phyloP scores from a whole-genome alignment of 768 basidiomycete genomes.

The Mycena floridula region DNA sequence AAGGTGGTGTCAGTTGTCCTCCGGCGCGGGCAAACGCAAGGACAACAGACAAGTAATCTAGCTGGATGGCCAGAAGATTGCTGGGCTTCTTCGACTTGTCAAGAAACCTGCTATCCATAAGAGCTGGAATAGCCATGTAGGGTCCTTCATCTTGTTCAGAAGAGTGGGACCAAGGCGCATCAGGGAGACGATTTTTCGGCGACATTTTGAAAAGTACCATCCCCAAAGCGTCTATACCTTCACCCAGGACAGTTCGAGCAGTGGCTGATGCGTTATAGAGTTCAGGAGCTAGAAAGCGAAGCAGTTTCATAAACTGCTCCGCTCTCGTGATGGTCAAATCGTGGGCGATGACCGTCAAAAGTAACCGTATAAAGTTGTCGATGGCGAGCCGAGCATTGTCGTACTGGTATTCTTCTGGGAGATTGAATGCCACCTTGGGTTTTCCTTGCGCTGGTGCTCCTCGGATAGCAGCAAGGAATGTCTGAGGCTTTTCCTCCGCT shows the following conservation, averaged over 20 bases:
- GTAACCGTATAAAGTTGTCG: constrained; percentile 63
- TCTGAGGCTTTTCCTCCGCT: constrained; percentile 70
- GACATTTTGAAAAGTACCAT: constrained; percentile 41
- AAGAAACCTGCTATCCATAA: constrained; percentile 27
- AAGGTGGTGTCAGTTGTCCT: constrained; percentile 35
- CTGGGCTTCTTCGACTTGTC: constrained; percentile 44
- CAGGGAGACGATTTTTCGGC: constrained; percentile 38
- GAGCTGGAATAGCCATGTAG: neutral
- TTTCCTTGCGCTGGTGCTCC: constrained; percentile 35
- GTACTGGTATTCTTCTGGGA: constrained; percentile 51
- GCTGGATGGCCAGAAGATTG: constrained; percentile 50
- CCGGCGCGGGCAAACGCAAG: constrained; percentile 44
- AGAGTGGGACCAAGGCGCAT: constrained; percentile 21
- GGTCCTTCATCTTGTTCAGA: constrained; percentile 19
- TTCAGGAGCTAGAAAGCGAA: constrained; percentile 49
- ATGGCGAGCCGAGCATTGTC: constrained; percentile 50
- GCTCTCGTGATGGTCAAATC: constrained; percentile 62
- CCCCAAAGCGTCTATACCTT: constrained; percentile 67
- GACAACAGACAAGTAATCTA: constrained; percentile 58
- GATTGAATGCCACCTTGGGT: constrained; percentile 33
- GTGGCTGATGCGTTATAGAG: constrained; percentile 51
- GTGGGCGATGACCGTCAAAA: constrained; percentile 77
- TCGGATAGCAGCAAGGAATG: constrained; percentile 52
- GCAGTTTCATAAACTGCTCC: constrained; percentile 59
- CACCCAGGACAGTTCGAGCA: constrained; percentile 50